Percentiles rank a stretch among this genome's conserved stretches.
Evolutionary conservation across 805 yeast genomes (phyloP).

Genomic region (Yarrowia osloensis): DNA sequence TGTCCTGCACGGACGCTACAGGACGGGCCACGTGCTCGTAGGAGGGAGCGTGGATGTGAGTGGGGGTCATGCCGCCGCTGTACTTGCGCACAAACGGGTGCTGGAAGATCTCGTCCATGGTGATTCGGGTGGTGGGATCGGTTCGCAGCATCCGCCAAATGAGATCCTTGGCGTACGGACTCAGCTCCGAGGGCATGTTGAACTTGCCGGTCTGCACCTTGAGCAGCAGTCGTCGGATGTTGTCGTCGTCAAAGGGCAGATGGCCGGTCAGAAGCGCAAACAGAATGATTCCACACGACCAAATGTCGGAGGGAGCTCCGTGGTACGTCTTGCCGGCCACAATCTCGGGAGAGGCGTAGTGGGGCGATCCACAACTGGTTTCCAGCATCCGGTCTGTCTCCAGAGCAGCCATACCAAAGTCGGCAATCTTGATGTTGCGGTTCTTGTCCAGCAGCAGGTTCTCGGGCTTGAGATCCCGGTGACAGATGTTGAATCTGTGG

Average conservation of each 20-base stretch:
- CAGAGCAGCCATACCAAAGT: constrained; percentile 98
- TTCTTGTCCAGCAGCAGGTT: constrained; percentile 76
- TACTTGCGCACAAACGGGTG: constrained; percentile 86
- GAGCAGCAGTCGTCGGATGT: constrained; percentile 78
- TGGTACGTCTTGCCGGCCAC: constrained; percentile 94
- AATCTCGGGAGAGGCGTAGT: constrained; percentile 97
- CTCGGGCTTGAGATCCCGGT: constrained; percentile 84
- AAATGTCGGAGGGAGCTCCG: constrained; percentile 95
- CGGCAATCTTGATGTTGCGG: constrained; percentile 92
- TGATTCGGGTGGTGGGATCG: constrained; percentile 77
- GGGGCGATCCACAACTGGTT: constrained; percentile 98
- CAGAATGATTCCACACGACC: constrained; percentile 97
- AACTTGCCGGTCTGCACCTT: constrained; percentile 91
- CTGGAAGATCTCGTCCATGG: constrained; percentile 68
- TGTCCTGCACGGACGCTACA: constrained; percentile 47
- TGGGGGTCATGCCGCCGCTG: constrained; percentile 34
- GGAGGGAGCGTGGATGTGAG: constrained; percentile 32
- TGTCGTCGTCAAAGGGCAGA: constrained; percentile 95
- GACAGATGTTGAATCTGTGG: constrained; percentile 84
- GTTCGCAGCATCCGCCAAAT: constrained; percentile 79
- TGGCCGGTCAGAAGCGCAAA: constrained; percentile 94
- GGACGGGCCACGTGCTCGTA: constrained; percentile 42
- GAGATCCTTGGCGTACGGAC: constrained; percentile 83
- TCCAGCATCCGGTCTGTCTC: constrained; percentile 83
- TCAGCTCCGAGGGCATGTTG: constrained; percentile 76